A percentile compares a stretch with the other conserved stretches of the same genome.
Evolutionary conservation across 768 basidiomycete genomes (phyloP).

Genomic region (Suillus sp.): DNA sequence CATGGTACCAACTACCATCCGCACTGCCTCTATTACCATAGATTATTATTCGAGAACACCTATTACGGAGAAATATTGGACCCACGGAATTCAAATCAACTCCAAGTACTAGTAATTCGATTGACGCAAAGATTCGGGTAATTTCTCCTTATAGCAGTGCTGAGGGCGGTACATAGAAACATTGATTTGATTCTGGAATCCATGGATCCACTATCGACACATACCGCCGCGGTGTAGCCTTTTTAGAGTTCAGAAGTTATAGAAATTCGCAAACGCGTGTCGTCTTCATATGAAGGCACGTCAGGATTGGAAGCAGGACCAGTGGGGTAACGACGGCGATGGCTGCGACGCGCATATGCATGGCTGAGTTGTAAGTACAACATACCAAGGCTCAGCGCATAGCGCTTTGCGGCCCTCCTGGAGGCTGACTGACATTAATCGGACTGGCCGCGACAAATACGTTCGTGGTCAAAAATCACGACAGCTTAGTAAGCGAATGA

Average conservation of each 20-base stretch:
- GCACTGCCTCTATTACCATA: background rate
- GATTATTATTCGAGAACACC: background rate
- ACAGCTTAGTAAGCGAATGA: background rate
- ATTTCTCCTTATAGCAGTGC: background rate
- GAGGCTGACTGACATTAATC: background rate
- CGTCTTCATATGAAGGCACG: background rate
- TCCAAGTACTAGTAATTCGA: background rate
- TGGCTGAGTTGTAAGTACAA: background rate
- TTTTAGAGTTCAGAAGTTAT: conserved; percentile 6
- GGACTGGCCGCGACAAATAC: background rate
- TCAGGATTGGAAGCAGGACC: background rate
- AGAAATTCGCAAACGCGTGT: background rate
- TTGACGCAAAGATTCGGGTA: background rate
- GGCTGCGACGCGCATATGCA: background rate
- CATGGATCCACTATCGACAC: background rate
- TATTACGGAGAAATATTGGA: background rate
- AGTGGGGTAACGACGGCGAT: background rate
- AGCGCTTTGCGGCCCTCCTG: background rate
- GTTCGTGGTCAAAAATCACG: background rate
- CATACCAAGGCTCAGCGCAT: background rate
- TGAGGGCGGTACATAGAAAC: background rate
- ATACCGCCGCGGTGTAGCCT: background rate
- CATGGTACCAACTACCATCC: background rate
- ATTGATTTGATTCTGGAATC: background rate
- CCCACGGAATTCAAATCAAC: background rate